Evolutionary conservation across 2,329 filamentous ascomycete species (phyloP).

Genomic region (Colletotrichum tabaci): DNA sequence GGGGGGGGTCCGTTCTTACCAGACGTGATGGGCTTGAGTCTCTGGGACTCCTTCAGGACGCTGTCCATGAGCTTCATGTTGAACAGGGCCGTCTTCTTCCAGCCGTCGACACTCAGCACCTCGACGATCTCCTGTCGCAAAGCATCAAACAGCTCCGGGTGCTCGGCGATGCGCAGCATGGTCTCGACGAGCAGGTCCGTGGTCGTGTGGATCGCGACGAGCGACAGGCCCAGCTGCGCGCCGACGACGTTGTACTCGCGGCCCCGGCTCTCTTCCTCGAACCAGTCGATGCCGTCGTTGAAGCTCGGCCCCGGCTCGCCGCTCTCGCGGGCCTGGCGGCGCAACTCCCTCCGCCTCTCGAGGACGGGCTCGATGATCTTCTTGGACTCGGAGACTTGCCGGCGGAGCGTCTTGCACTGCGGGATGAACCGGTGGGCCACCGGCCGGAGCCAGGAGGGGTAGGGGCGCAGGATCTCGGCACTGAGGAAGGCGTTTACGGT

Average conservation of each 20-base stretch:
- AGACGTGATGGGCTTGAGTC: slow-evolving; percentile 41
- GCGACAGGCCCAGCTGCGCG: slow-evolving; percentile 84
- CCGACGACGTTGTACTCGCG: slow-evolving; percentile 74
- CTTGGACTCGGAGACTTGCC: slow-evolving; percentile 54
- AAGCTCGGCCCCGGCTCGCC: slow-evolving; percentile 31
- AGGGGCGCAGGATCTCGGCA: slow-evolving; percentile 14
- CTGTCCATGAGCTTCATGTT: slow-evolving; percentile 55
- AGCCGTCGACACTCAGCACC: slow-evolving; percentile 43
- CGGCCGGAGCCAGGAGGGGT: not conserved
- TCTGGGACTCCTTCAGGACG: slow-evolving; percentile 56
- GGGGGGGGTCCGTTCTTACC: not conserved
- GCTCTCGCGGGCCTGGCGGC: slow-evolving; percentile 45
- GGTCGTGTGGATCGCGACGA: slow-evolving; percentile 64
- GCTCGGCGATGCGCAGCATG: slow-evolving; percentile 55
- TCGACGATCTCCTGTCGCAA: slow-evolving; percentile 49
- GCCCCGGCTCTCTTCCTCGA: slow-evolving; percentile 58
- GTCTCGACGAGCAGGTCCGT: slow-evolving; percentile 54
- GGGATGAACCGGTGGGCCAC: slow-evolving; percentile 16
- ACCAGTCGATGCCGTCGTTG: slow-evolving; percentile 60
- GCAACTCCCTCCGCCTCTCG: slow-evolving; percentile 45
- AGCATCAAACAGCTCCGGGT: slow-evolving; percentile 56
- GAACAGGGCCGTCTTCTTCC: slow-evolving; percentile 52
- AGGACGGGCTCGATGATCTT: slow-evolving; percentile 53
- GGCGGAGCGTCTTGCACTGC: slow-evolving; percentile 48
- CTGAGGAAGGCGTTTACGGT: slow-evolving; percentile 31